These are phyloP conservation scores for Tricholoma bakamatsutake DNA, from an alignment of 768 basidiomycete species.

Conservation along the genomic window DNA sequence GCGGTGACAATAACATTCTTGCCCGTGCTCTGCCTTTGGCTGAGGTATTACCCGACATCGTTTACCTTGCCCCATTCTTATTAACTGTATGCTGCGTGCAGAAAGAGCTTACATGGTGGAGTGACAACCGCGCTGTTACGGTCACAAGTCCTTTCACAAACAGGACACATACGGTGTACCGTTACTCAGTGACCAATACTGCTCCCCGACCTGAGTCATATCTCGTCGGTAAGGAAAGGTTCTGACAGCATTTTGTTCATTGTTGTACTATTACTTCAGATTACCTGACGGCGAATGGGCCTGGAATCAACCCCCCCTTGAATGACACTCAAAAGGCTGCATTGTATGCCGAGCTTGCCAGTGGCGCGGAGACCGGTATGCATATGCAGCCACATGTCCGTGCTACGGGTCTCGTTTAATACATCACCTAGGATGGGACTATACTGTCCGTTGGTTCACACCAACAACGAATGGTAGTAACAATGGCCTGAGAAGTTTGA, in stretches of 20 bases:
- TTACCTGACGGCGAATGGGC: conserved; percentile 72
- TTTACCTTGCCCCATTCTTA: background rate
- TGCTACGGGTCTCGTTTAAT: background rate
- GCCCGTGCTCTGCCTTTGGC: conserved; percentile 77
- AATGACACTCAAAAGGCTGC: conserved; percentile 53
- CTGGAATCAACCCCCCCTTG: conserved; percentile 44
- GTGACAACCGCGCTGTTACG: conserved; percentile 58
- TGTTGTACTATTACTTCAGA: conserved; percentile 37
- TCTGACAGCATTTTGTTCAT: background rate
- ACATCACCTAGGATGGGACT: conserved; percentile 39
- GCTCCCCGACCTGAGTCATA: conserved; percentile 90
- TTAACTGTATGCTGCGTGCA: conserved; percentile 19
- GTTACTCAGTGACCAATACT: conserved; percentile 72
- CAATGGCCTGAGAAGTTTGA: conserved; percentile 61
- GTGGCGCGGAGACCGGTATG: conserved; percentile 77
- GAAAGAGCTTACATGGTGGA: conserved; percentile 85
- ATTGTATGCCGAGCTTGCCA: conserved; percentile 85
- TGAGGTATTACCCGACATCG: conserved; percentile 41
- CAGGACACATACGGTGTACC: conserved; percentile 58
- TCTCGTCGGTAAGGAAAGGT: conserved; percentile 39
- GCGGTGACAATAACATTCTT: conserved; percentile 72
- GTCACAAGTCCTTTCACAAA: conserved; percentile 70
- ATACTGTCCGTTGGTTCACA: conserved; percentile 45
- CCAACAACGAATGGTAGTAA: conserved; percentile 29
- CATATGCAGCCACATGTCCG: conserved; percentile 1